These are phyloP conservation scores for Aspergillus sp. DNA, from an alignment of 2,329 filamentous ascomycete genomes.

Conservation along the genomic window DNA sequence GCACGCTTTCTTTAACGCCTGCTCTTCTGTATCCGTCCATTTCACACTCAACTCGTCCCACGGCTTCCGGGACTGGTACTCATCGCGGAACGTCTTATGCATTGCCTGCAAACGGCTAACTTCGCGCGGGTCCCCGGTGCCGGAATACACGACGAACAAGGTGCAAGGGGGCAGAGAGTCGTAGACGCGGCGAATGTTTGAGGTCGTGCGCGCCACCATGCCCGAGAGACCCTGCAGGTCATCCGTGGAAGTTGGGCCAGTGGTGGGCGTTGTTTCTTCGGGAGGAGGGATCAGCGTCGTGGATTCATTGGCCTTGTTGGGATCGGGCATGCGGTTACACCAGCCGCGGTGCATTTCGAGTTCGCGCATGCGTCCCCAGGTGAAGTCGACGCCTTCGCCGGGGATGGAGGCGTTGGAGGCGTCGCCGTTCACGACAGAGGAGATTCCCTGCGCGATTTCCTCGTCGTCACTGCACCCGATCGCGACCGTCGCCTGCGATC, in stretches of 20 bases:
- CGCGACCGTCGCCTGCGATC: constrained; percentile 54
- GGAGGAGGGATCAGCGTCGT: constrained; percentile 26
- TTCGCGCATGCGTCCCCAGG: constrained; percentile 63
- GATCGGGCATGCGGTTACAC: constrained; percentile 53
- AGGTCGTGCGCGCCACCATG: constrained; percentile 51
- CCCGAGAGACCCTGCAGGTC: constrained; percentile 39
- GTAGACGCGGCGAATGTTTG: constrained; percentile 54
- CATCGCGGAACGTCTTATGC: constrained; percentile 56
- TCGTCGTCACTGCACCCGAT: constrained; percentile 59
- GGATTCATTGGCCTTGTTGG: constrained; percentile 44
- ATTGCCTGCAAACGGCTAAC: constrained; percentile 56
- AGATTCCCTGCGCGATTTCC: constrained; percentile 57
- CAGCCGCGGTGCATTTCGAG: constrained; percentile 61
- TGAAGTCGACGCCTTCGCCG: constrained; percentile 58
- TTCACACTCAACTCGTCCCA: constrained; percentile 64
- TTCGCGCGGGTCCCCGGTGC: constrained; percentile 62
- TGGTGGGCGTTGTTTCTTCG: constrained; percentile 25
- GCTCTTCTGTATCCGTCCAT: constrained; percentile 65
- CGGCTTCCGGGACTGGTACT: constrained; percentile 58
- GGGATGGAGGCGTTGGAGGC: constrained; percentile 45
- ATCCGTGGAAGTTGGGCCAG: not conserved
- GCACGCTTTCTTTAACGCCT: constrained; percentile 57
- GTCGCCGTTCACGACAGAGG: constrained; percentile 52
- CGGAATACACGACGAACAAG: constrained; percentile 62
- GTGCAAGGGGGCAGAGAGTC: constrained; percentile 59